These are phyloP conservation scores for Comarum palustre DNA, from an alignment of 306 rosid species.

Conservation along the genomic window DNA sequence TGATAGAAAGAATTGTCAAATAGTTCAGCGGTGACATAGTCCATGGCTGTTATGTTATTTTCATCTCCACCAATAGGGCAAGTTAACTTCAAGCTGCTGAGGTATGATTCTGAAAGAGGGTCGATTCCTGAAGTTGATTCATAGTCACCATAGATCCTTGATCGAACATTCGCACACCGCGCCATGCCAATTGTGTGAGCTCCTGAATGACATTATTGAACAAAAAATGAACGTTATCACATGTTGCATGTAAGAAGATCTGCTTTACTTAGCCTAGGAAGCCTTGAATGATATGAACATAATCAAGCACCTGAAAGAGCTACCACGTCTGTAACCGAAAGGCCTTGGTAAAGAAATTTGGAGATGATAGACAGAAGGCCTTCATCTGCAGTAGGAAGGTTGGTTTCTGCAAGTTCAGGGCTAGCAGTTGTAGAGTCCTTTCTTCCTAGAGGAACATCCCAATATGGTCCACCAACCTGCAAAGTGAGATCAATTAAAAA, in stretches of 20 bases:
- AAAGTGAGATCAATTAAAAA: neutral
- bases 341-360: constrained; percentile 79
- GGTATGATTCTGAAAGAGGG: constrained; percentile 43
- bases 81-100: constrained; percentile 43
- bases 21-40: constrained; percentile 66
- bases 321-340: constrained; percentile 80
- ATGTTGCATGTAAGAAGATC: too few relatives aligned
- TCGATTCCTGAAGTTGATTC: constrained; percentile 40
- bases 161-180: constrained; percentile 53
- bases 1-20: constrained; percentile 86
- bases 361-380: constrained; percentile 54
- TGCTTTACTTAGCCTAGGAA: neutral
- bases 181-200: constrained; percentile 95
- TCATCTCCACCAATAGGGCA: constrained; percentile 53
- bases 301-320: constrained; percentile 64
- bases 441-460: constrained; percentile 97
- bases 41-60: constrained; percentile 69
- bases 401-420: constrained; percentile 52
- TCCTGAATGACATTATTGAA: constrained; percentile 40
- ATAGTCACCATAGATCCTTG: constrained; percentile 62
- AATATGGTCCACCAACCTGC: constrained; percentile 95
- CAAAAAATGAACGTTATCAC: neutral
- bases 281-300: neutral
- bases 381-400: constrained; percentile 63
- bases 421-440: constrained; percentile 74